A percentile compares a stretch with the other conserved stretches of the same genome.
Evolutionary conservation across 495 filamentous ascomycete species (phyloP).

Genomic region (Lasiosphaeriaceae sp.): DNA sequence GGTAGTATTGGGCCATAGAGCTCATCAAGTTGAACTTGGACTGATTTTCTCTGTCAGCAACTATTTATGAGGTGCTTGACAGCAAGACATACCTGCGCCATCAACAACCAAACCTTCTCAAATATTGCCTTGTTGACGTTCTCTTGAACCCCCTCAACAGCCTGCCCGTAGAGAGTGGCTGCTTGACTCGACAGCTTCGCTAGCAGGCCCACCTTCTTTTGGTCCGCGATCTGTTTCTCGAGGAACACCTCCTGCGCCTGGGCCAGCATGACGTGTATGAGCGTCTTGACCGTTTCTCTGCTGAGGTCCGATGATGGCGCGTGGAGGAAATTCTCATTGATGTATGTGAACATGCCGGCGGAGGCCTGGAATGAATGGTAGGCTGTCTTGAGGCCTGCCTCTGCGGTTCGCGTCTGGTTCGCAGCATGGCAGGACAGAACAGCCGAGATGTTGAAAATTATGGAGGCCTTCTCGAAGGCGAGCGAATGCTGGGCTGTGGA

Average conservation of each 20-base stretch:
- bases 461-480: conserved; percentile 97
- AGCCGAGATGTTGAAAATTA: conserved; percentile 99
- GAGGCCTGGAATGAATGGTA: conserved; percentile 98
- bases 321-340: conserved; percentile 98
- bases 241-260: conserved; percentile 96
- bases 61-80: neutral
- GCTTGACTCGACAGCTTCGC: conserved; percentile 92
- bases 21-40: conserved; percentile 81
- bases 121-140: conserved; percentile 90
- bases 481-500: conserved; percentile 92
- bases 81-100: conserved; percentile 60
- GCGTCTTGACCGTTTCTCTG: conserved; percentile 87
- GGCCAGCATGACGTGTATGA: conserved; percentile 89
- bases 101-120: conserved; percentile 88
- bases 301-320: conserved; percentile 93
- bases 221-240: conserved; percentile 90
- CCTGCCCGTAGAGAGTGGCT: conserved; percentile 81
- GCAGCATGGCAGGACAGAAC: conserved; percentile 95
- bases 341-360: conserved; percentile 99
- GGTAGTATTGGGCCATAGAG: conserved; percentile 88
- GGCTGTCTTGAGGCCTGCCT: conserved; percentile 87
- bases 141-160: conserved; percentile 81
- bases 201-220: conserved; percentile 87
- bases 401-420: conserved; percentile 85
- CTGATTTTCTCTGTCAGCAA: conserved; percentile 27